Evolutionary conservation across 805 yeast species (phyloP).

Genomic region (Candida coleopterorum): DNA sequence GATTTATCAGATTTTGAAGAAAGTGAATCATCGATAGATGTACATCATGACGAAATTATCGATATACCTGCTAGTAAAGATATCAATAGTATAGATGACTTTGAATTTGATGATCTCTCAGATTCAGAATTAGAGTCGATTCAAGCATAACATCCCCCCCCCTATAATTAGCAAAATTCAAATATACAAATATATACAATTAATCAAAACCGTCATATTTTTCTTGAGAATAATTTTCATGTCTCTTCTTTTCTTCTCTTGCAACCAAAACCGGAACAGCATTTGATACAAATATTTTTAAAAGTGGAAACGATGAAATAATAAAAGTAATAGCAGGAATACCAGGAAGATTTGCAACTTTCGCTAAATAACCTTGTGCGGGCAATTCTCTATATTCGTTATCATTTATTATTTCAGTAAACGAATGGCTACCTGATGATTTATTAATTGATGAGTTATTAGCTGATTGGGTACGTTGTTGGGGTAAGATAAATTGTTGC

Average conservation of each 20-base stretch:
- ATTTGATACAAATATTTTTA: conserved; percentile 55
- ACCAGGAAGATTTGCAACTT: conserved; percentile 48
- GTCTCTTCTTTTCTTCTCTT: conserved; percentile 24
- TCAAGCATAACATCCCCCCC: conserved; percentile 1
- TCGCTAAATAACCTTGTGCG: conserved; percentile 49
- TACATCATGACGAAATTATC: too few relatives aligned
- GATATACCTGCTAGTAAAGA: too few relatives aligned
- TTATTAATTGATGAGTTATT: too few relatives aligned
- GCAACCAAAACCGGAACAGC: conserved; percentile 55
- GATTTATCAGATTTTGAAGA: conserved; percentile 21
- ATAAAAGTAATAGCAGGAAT: conserved; percentile 56
- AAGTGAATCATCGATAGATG: conserved; percentile 7
- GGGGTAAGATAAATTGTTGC: neutral
- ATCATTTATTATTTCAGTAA: neutral
- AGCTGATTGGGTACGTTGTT: neutral
- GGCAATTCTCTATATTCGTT: conserved; percentile 20
- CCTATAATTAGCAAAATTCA: neutral
- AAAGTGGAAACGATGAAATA: conserved; percentile 53
- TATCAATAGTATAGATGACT: conserved; percentile 4
- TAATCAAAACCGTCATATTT: neutral
- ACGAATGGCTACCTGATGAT: too few relatives aligned
- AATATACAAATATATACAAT: neutral
- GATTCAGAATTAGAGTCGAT: conserved; percentile 16
- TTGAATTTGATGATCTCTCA: conserved; percentile 13
- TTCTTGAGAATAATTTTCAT: neutral